A percentile compares a stretch with the other conserved stretches of the same genome.
Evolutionary conservation across 805 yeast genomes (phyloP).

Genomic region (Lachancea quebecensis): DNA sequence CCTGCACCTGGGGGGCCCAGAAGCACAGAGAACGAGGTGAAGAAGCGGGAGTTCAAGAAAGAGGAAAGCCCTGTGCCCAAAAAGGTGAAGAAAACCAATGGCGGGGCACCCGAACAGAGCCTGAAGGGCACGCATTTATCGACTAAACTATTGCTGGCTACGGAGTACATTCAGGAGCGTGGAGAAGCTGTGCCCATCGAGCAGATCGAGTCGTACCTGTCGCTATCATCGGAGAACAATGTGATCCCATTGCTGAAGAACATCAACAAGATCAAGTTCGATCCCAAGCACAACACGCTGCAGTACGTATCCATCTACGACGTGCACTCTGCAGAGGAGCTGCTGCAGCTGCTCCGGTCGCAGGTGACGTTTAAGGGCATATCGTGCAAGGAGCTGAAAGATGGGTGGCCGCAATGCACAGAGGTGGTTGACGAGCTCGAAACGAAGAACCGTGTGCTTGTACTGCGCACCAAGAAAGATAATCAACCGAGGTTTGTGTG

Average conservation of each 20-base stretch:
- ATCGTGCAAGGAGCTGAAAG: constrained; percentile 65
- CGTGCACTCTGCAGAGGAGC: constrained; percentile 72
- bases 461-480: constrained; percentile 86
- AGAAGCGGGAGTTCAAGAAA: constrained; percentile 19
- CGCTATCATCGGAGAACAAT: constrained; percentile 48
- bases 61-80: constrained; percentile 23
- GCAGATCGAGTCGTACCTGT: constrained; percentile 61
- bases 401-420: constrained; percentile 89
- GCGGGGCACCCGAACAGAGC: constrained; percentile 28
- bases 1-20: constrained; percentile 42
- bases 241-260: constrained; percentile 65
- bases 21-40: constrained; percentile 20
- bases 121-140: constrained; percentile 48
- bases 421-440: constrained; percentile 76
- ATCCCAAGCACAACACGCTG: constrained; percentile 53
- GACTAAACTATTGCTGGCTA: constrained; percentile 83
- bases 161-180: constrained; percentile 70
- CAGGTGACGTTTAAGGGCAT: constrained; percentile 87
- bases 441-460: constrained; percentile 66
- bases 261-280: constrained; percentile 69
- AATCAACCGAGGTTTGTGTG: constrained; percentile 88
- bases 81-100: constrained; percentile 21
- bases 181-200: constrained; percentile 64
- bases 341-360: constrained; percentile 62
- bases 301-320: constrained; percentile 87